Conservation (phyloP, 192 early-diverging fungal species). For the Kappamyces sp. region DNA sequence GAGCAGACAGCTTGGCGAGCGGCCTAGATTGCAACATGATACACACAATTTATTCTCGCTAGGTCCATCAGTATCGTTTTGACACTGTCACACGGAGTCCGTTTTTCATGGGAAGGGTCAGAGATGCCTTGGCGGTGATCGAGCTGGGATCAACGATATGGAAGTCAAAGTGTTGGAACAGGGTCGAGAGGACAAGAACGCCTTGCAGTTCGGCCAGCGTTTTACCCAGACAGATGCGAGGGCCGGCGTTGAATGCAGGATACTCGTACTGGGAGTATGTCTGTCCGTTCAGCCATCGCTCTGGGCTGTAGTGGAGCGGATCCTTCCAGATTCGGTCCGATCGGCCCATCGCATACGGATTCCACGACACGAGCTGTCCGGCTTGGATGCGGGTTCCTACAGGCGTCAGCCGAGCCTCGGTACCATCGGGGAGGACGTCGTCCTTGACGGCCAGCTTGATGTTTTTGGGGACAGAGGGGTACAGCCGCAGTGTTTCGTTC, state of each 20-base stretch:
- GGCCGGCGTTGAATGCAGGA: conserved; percentile 33
- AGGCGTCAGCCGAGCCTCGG: too few species aligned
- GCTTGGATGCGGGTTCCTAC: conserved; percentile 20
- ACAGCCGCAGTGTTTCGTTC: conserved; percentile 48
- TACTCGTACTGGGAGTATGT: conserved; percentile 27
- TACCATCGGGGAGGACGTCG: conserved; percentile 48
- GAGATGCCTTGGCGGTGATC: background rate
- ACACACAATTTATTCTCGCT: too few species aligned
- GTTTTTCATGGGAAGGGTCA: conserved; percentile 7
- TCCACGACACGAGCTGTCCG: conserved; percentile 40
- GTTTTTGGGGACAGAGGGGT: conserved; percentile 55
- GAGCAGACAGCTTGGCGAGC: too few species aligned
- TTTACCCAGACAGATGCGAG: conserved; percentile 32
- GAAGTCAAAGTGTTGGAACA: conserved; percentile 21
- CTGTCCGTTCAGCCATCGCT: background rate
- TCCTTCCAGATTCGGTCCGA: conserved; percentile 7
- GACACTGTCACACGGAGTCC: background rate
- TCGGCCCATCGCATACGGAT: conserved; percentile 40
- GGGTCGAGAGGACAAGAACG: conserved; percentile 22
- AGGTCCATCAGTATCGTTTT: too few species aligned
- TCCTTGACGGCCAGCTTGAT: conserved; percentile 43
- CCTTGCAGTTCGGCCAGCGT: conserved; percentile 30
- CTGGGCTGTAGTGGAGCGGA: conserved; percentile 1
- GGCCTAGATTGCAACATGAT: too few species aligned
- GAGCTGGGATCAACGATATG: conserved; percentile 2